These are phyloP conservation scores for Salvia hispanica DNA, from an alignment of 257 asterid genomes.

Conservation along the genomic window DNA sequence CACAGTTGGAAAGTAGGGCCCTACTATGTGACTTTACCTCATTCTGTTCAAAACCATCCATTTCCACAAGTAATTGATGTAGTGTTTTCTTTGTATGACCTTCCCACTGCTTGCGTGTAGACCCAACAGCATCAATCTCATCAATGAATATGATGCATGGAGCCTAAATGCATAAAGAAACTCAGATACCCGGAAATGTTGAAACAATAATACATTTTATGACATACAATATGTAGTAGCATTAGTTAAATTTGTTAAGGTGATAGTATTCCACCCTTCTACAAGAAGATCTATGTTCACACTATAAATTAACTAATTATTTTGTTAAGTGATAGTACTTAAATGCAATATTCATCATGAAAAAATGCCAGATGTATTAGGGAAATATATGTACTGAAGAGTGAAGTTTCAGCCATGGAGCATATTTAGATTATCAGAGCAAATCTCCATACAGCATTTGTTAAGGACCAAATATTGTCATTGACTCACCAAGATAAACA, in stretches of 20 bases:
- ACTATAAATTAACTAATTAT: neutral
- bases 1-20: conserved; percentile 1
- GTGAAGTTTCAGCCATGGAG: neutral
- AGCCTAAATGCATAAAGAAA: conserved; percentile 54
- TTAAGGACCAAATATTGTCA: neutral
- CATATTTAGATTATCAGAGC: conserved; percentile 4
- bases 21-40: conserved; percentile 53
- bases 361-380: neutral
- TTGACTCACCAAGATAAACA: conserved; percentile 13
- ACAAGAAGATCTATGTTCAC: conserved; percentile 1
- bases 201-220: neutral
- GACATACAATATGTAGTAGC: neutral
- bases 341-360: neutral
- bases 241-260: neutral
- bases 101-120: conserved; percentile 98
- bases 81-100: conserved; percentile 97
- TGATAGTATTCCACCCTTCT: conserved; percentile 3
- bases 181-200: conserved; percentile 24
- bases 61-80: conserved; percentile 94
- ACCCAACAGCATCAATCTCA: conserved; percentile 97
- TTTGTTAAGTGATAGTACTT: neutral
- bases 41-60: conserved; percentile 99
- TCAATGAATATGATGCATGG: conserved; percentile 97
- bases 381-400: conserved; percentile 9
- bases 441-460: neutral